These are phyloP conservation scores for Penicillium hesseltinei DNA, from an alignment of 2,329 filamentous ascomycete genomes.

Conservation along the genomic window DNA sequence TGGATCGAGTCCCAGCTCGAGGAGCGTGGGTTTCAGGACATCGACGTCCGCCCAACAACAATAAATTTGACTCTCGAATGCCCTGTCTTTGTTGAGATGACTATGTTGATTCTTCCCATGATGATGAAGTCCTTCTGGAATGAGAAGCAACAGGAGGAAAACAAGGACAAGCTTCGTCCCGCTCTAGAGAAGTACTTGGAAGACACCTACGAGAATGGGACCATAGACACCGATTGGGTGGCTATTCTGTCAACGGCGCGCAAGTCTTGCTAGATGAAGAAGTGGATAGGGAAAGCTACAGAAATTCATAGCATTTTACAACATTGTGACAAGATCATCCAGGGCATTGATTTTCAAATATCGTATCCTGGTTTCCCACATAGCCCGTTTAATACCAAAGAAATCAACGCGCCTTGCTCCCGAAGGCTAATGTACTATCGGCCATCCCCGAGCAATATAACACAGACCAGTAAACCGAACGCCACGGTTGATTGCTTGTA, in stretches of 20 bases:
- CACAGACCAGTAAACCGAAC: conserved; percentile 33
- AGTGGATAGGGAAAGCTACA: not conserved
- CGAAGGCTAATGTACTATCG: conserved; percentile 24
- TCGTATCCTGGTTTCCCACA: conserved; percentile 27
- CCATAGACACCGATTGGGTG: conserved; percentile 25
- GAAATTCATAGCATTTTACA: not conserved
- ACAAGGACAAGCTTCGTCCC: conserved; percentile 18
- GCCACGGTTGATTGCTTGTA: conserved; percentile 31
- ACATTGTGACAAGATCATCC: conserved; percentile 20
- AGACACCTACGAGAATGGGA: conserved; percentile 23
- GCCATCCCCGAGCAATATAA: conserved; percentile 27
- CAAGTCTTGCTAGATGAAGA: conserved; percentile 21
- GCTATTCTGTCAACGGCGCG: conserved; percentile 33
- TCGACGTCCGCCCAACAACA: conserved; percentile 20
- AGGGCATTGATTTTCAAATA: conserved; percentile 27
- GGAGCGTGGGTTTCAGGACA: conserved; percentile 25
- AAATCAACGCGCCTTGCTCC: conserved; percentile 28
- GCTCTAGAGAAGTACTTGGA: conserved; percentile 27
- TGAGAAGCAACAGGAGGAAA: conserved; percentile 25
- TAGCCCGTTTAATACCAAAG: conserved; percentile 24
- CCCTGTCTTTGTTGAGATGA: conserved; percentile 23
- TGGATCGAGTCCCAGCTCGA: conserved; percentile 24
- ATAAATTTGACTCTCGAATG: conserved; percentile 15
- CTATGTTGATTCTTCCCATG: conserved; percentile 20
- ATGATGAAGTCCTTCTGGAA: conserved; percentile 31